Evolutionary conservation across 345 rosid genomes (phyloP).

Genomic region (Arabis alpina): DNA sequence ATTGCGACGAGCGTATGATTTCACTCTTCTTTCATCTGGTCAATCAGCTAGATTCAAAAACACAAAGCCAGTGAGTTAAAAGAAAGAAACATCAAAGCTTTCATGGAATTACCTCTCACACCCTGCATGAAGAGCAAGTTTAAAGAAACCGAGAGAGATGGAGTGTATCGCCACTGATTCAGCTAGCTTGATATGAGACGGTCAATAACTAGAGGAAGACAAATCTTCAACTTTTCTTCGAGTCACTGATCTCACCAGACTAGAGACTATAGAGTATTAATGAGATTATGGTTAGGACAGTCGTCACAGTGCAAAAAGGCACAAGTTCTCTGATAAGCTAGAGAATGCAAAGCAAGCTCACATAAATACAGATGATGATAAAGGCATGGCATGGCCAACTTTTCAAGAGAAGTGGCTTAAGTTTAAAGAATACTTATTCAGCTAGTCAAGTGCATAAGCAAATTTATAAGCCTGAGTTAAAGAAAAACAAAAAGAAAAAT

Average conservation of each 20-base stretch:
- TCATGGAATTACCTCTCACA: conserved; percentile 67
- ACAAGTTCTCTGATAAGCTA: no score
- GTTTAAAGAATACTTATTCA: no score
- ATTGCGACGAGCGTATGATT: conserved; percentile 64
- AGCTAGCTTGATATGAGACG: conserved; percentile 71
- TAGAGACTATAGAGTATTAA: conserved; percentile 37
- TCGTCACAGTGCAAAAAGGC: no score
- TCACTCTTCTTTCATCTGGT: conserved; percentile 74
- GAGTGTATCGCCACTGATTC: conserved; percentile 78
- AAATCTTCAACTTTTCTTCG: conserved; percentile 55
- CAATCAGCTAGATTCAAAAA: conserved; percentile 60
- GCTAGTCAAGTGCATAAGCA: no score
- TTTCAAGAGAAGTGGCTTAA: no score
- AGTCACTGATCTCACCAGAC: conserved; percentile 51
- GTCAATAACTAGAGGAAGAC: conserved; percentile 72
- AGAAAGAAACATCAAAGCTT: neutral
- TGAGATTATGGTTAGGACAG: no score
- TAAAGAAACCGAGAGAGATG: conserved; percentile 83
- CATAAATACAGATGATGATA: no score
- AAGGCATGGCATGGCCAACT: no score
- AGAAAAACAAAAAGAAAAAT: no score
- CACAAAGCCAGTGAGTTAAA: conserved; percentile 10
- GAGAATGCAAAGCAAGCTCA: no score
- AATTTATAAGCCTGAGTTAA: no score
- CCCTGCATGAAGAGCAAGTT: conserved; percentile 83